phyloP scores from a whole-genome alignment of 371 early-diverging fungal genomes.

The Phascolomyces articulosus region DNA sequence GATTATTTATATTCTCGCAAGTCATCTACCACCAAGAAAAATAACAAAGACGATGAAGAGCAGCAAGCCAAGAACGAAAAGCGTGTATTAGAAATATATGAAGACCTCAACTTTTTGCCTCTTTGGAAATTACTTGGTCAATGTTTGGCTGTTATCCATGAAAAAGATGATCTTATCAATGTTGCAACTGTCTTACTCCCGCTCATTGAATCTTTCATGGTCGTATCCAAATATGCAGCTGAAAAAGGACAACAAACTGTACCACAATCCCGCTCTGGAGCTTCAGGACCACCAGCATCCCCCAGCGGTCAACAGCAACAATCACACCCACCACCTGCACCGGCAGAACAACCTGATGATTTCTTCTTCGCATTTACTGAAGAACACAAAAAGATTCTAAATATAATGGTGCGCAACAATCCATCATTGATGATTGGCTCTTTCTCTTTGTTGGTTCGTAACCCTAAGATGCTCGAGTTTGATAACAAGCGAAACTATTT shows the following conservation, averaged over 20 bases:
- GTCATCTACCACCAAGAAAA: conserved; percentile 19
- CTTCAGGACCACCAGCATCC: conserved; percentile 24
- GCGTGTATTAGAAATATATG: conserved; percentile 69
- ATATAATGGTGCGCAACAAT: conserved; percentile 96
- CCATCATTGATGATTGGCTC: conserved; percentile 95
- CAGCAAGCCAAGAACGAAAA: conserved; percentile 47
- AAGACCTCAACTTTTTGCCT: conserved; percentile 68
- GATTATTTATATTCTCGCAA: conserved; percentile 79
- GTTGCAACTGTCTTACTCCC: conserved; percentile 94
- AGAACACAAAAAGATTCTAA: conserved; percentile 93
- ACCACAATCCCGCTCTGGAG: not conserved
- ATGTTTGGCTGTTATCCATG: conserved; percentile 74
- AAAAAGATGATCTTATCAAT: conserved; percentile 80
- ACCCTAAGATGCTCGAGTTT: conserved; percentile 97
- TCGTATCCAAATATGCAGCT: conserved; percentile 81
- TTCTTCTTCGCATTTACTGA: conserved; percentile 92
- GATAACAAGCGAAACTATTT: conserved; percentile 99
- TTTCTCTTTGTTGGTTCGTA: conserved; percentile 94
- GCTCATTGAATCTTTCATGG: conserved; percentile 96
- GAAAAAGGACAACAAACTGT: conserved; percentile 20
- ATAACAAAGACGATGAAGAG: conserved; percentile 17
- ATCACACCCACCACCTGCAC: not conserved
- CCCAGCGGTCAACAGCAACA: conserved; percentile 1
- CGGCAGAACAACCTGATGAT: conserved; percentile 46
- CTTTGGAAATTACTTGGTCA: conserved; percentile 86